These are phyloP conservation scores for Petunia hybrid DNA, from an alignment of 305 asterid genomes.

Conservation along the genomic window DNA sequence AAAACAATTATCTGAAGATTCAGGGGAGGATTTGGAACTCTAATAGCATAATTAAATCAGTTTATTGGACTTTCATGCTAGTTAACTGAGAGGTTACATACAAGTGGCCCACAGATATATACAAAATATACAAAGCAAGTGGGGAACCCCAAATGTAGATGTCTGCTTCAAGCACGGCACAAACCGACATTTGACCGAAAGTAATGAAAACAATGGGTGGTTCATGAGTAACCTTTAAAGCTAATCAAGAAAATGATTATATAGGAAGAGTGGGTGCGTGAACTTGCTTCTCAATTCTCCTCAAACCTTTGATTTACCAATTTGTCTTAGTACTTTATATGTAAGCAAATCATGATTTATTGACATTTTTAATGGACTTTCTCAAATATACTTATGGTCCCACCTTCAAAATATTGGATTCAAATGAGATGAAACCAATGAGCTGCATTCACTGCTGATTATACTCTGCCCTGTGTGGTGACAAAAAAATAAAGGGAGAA, in stretches of 20 bases:
- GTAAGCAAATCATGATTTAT: no score
- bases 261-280: background rate
- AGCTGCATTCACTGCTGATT: no score
- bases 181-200: background rate
- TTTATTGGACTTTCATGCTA: background rate
- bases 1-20: no score
- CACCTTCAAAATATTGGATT: no score
- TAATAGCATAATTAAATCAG: background rate
- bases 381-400: no score
- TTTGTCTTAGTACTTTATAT: no score
- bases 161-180: background rate
- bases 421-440: no score
- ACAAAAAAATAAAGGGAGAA: no score
- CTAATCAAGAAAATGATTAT: background rate
- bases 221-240: slow-evolving; percentile 4
- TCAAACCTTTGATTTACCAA: no score
- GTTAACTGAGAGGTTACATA: background rate
- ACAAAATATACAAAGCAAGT: background rate
- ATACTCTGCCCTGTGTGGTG: no score
- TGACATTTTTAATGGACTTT: no score
- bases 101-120: background rate
- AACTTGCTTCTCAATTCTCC: background rate
- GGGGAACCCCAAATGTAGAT: background rate
- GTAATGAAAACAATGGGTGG: background rate
- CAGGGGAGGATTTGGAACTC: no score